phyloP scores from a whole-genome alignment of 2,329 filamentous ascomycete genomes.

The Torrubiellomyces zombiae region DNA sequence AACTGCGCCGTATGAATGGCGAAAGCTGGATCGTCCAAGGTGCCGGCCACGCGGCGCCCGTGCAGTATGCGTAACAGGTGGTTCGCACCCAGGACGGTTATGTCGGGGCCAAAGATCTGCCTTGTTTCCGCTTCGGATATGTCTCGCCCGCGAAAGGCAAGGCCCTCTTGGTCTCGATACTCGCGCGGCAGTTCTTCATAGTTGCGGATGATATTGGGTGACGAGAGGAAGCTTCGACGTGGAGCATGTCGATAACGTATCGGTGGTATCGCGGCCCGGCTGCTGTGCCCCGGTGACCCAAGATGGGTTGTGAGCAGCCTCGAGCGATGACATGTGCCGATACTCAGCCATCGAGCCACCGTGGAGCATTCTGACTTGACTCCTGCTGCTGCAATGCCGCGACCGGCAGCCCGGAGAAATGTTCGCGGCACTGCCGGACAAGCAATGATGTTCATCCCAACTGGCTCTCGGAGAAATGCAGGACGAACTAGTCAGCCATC shows the following conservation, averaged over 20 bases:
- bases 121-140: constrained; percentile 29
- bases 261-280: too few relatives aligned
- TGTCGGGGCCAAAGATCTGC: constrained; percentile 31
- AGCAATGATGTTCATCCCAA: constrained; percentile 2
- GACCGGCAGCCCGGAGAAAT: constrained; percentile 12
- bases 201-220: constrained; percentile 24
- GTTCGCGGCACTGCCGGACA: too few relatives aligned
- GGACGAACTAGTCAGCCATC: too few relatives aligned
- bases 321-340: constrained; percentile 1
- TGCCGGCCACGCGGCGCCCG: constrained; percentile 46
- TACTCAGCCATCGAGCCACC: constrained; percentile 6
- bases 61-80: constrained; percentile 40
- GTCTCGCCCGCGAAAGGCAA: constrained; percentile 34
- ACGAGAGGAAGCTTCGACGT: constrained; percentile 19
- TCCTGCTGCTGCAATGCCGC: constrained; percentile 3
- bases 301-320: too few relatives aligned
- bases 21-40: constrained; percentile 40
- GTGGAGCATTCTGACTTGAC: constrained; percentile 1
- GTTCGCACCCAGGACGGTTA: constrained; percentile 31
- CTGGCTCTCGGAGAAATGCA: too few relatives aligned
- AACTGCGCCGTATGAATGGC: constrained; percentile 29
- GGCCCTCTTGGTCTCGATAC: constrained; percentile 38
- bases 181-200: constrained; percentile 41
- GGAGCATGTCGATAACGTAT: too few relatives aligned
- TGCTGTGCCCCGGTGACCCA: too few relatives aligned